Conservation (phyloP, 2,329 filamentous ascomycete species). For the Alternaria tenuissima region DNA sequence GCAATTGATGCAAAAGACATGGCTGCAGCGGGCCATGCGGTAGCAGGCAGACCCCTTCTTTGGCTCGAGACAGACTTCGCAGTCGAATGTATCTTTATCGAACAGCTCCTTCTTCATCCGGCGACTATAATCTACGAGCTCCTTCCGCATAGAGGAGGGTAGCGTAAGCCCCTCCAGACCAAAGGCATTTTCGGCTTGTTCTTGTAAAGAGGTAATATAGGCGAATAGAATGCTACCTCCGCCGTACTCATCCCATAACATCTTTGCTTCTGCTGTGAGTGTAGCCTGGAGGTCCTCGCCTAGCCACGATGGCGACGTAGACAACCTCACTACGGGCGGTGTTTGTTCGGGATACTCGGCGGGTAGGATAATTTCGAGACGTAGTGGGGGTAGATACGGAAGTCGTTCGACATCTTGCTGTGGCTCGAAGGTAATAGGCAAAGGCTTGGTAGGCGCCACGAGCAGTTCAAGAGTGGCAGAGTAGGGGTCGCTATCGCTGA, state of each 20-base stretch:
- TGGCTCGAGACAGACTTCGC: constrained; percentile 87
- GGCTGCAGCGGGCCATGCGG: constrained; percentile 80
- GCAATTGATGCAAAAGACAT: constrained; percentile 91
- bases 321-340: constrained; percentile 61
- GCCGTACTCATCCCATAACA: constrained; percentile 68
- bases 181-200: constrained; percentile 65
- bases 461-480: constrained; percentile 63
- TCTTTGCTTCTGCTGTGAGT: constrained; percentile 58
- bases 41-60: constrained; percentile 88
- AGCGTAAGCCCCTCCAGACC: constrained; percentile 60
- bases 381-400: constrained; percentile 65
- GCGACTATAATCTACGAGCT: constrained; percentile 79
- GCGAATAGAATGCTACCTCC: constrained; percentile 64
- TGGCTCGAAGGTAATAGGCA: constrained; percentile 46
- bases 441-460: constrained; percentile 62
- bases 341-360: constrained; percentile 63
- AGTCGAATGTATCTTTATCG: constrained; percentile 84
- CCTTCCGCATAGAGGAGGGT: constrained; percentile 65
- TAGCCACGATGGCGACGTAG: constrained; percentile 63
- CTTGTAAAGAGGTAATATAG: constrained; percentile 68
- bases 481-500: constrained; percentile 54
- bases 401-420: constrained; percentile 56
- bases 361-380: constrained; percentile 62
- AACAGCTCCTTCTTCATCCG: constrained; percentile 78
- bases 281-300: constrained; percentile 54